Evolutionary conservation across 495 filamentous ascomycete species (phyloP), one percentile per base, ranked within the genome.

Genomic region (Aspergillus coremiiformis): DNA sequence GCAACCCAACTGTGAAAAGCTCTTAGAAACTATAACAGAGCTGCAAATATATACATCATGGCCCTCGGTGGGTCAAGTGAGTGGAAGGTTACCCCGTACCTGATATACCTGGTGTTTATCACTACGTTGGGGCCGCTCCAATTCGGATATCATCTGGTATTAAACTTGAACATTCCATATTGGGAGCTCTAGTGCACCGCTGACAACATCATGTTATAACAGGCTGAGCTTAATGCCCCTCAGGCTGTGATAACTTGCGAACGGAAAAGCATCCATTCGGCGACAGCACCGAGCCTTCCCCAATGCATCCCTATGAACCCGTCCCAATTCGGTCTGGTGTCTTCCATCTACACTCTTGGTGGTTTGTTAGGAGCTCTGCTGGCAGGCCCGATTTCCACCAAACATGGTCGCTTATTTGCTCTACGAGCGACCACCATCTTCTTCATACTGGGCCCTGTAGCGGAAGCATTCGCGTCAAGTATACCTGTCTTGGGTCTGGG

Each of bases 201-300:
- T 71, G 0, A 27, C 41, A 2, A 14, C 24, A 32, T n/a, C n/a
- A n/a, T 46, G 37, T 33, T 41, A 45, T 37, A 14, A 35, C 63
- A 96, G 91, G 87, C 90, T 50, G 93, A 97, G 65, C 80, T 98
- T 24, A 98, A 98, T 65, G 88, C 93, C 24, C 93, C 93, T 10
- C 84, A 95, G 76, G 81, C 86, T 63, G 87, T 92, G 57, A 83
- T 97, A 56, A 90, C 85, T 47, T 94, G 88, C 73, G 80, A 83
- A 39, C 81, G 76, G 58, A 81, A 82, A 57, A 73, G 76, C 44
- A 77, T 83, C 51, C 74, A 74, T 47, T 56, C 74, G 26, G 35
- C 71, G 15, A 55, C 59, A 32, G 62, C 65, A 17, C 43, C 58
- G 33, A 49, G 54, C 23, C 71, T 87, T 15, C 82, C 84, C 35